A percentile compares a stretch with the other conserved stretches of the same genome.
Evolutionary conservation across 2,329 filamentous ascomycete genomes (phyloP).

Genomic region (Onygenales sp.): DNA sequence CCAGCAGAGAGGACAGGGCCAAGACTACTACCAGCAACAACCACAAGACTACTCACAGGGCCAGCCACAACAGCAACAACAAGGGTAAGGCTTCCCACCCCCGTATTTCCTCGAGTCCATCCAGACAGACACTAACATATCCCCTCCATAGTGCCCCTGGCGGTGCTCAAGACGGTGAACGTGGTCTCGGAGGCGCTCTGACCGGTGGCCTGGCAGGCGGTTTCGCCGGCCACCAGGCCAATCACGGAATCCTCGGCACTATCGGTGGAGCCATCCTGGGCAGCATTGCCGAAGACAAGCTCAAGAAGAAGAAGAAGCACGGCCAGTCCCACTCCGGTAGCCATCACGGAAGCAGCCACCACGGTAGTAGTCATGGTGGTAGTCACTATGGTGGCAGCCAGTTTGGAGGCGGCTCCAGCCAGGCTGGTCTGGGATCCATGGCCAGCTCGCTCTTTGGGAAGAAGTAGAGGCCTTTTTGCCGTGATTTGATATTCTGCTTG

Average conservation of each 20-base stretch:
- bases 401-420: neutral
- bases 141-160: slow-evolving; percentile 18
- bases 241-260: slow-evolving; percentile 39
- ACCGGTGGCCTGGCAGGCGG: slow-evolving; percentile 39
- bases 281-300: slow-evolving; percentile 35
- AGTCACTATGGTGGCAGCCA: neutral
- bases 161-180: slow-evolving; percentile 34
- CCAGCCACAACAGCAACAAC: slow-evolving; percentile 9
- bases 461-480: neutral
- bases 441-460: slow-evolving; percentile 4
- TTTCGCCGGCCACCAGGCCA: slow-evolving; percentile 37
- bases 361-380: slow-evolving; percentile 16
- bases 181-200: slow-evolving; percentile 38
- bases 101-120: neutral
- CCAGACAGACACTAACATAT: neutral
- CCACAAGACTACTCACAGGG: slow-evolving; percentile 6
- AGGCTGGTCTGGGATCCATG: neutral
- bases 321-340: slow-evolving; percentile 24
- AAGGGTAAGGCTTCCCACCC: slow-evolving; percentile 2
- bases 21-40: slow-evolving; percentile 2
- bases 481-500: neutral
- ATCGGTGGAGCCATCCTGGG: slow-evolving; percentile 40
- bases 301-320: slow-evolving; percentile 32
- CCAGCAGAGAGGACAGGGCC: neutral
- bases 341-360: slow-evolving; percentile 13